These are phyloP conservation scores for Penicillium arizonense DNA, from an alignment of 495 filamentous ascomycete genomes.

Conservation along the genomic window DNA sequence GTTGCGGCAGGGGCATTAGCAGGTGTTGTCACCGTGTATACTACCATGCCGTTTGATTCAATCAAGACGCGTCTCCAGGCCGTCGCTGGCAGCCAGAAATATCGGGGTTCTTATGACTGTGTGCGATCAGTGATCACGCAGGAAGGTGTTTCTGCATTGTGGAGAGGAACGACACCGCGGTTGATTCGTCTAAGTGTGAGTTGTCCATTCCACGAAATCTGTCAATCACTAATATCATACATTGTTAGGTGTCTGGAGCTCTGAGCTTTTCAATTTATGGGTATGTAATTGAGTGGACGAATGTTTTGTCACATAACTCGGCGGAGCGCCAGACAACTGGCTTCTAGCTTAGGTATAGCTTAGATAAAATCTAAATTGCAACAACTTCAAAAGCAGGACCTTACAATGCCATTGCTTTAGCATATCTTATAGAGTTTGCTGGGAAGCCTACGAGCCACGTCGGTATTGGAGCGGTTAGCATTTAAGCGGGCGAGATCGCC, in stretches of 20 bases:
- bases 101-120: slow-evolving; percentile 14
- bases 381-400: too few species aligned
- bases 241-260: slow-evolving; percentile 2
- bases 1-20: slow-evolving; percentile 23
- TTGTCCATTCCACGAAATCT: not conserved
- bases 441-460: too few species aligned
- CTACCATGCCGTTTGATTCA: slow-evolving; percentile 65
- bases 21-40: slow-evolving; percentile 33
- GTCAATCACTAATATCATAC: not conserved
- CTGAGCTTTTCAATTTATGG: slow-evolving; percentile 11
- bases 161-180: slow-evolving; percentile 19
- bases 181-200: slow-evolving; percentile 16
- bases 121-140: slow-evolving; percentile 10
- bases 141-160: slow-evolving; percentile 17
- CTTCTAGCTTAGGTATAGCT: too few species aligned
- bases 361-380: too few species aligned
- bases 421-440: too few species aligned
- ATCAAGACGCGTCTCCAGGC: slow-evolving; percentile 62
- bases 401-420: too few species aligned
- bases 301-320: too few species aligned
- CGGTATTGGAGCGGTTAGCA: too few species aligned
- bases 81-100: slow-evolving; percentile 27
- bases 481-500: too few species aligned
- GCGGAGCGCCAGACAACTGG: too few species aligned
- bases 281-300: slow-evolving; percentile 8